Evolutionary conservation across 2,329 filamentous ascomycete genomes (phyloP).

Genomic region (Stemphylium vesicarium): DNA sequence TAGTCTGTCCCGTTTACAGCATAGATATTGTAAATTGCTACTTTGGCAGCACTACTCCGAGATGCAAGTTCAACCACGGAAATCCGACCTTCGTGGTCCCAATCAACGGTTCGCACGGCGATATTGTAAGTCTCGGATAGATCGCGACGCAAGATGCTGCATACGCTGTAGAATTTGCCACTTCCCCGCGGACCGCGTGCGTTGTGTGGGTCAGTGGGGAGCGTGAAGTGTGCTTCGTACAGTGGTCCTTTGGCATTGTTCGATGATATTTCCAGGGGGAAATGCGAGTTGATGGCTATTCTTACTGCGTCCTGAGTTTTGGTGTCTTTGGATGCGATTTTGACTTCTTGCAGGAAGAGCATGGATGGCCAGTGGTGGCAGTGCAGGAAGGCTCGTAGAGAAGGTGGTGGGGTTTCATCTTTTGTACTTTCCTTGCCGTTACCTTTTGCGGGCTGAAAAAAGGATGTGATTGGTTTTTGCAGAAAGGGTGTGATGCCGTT

Average conservation of each 20-base stretch:
- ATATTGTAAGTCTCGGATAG: conserved; percentile 30
- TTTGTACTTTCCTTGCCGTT: not conserved
- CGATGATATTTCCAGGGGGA: not conserved
- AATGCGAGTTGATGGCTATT: conserved; percentile 41
- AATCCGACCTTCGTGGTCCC: conserved; percentile 61
- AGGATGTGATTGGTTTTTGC: conserved; percentile 51
- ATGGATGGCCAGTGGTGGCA: conserved; percentile 54
- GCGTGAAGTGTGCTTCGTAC: conserved; percentile 55
- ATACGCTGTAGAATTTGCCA: conserved; percentile 61
- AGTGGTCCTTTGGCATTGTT: conserved; percentile 31
- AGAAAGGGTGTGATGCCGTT: conserved; percentile 55
- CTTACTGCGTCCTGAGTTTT: conserved; percentile 50
- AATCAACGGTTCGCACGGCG: conserved; percentile 50
- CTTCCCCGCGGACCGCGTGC: conserved; percentile 54
- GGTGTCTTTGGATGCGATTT: conserved; percentile 52
- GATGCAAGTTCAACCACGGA: conserved; percentile 53
- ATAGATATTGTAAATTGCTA: conserved; percentile 61
- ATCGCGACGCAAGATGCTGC: conserved; percentile 56
- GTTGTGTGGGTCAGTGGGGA: conserved; percentile 59
- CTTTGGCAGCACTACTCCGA: conserved; percentile 19
- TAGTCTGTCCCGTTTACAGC: conserved; percentile 60
- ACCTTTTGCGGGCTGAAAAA: conserved; percentile 35
- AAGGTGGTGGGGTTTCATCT: conserved; percentile 23
- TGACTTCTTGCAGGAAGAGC: conserved; percentile 59
- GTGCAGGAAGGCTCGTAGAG: conserved; percentile 53